Percentiles rank a stretch among this genome's conserved stretches.
Conservation (phyloP, 768 basidiomycete genomes). For the Megacollybia marginata region DNA sequence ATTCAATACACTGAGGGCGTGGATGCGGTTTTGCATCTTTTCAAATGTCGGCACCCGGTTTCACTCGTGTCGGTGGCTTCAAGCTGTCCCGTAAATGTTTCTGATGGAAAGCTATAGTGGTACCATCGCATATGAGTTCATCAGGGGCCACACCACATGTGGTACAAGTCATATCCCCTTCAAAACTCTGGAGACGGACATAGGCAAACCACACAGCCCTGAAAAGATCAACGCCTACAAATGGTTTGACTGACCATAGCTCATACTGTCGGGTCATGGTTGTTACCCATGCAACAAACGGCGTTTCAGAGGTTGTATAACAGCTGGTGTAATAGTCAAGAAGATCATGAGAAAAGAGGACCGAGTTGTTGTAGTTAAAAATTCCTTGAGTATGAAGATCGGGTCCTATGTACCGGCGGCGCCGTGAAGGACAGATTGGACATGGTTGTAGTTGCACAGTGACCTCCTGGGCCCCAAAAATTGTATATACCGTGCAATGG, state of each 20-base stretch:
- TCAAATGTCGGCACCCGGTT: constrained; percentile 4
- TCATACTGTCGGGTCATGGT: constrained; percentile 15
- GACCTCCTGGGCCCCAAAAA: not conserved
- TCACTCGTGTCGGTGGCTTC: constrained; percentile 17
- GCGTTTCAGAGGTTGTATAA: constrained; percentile 26
- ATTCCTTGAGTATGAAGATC: constrained; percentile 19
- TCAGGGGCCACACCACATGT: constrained; percentile 20
- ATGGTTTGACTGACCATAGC: constrained; percentile 5
- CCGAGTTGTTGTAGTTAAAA: constrained; percentile 27
- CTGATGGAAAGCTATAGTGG: constrained; percentile 20
- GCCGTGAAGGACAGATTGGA: constrained; percentile 1
- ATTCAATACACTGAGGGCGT: constrained; percentile 4
- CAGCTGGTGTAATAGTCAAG: constrained; percentile 25
- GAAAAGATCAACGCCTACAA: constrained; percentile 22
- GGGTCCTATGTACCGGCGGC: constrained; percentile 19
- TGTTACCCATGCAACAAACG: constrained; percentile 22
- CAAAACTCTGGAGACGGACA: constrained; percentile 13
- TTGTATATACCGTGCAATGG: not conserved
- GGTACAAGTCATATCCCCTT: constrained; percentile 17
- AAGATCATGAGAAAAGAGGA: constrained; percentile 23
- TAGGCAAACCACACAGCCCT: constrained; percentile 26
- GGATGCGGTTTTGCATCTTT: constrained; percentile 1
- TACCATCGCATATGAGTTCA: constrained; percentile 25
- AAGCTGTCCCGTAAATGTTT: constrained; percentile 18
- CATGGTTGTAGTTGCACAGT: not conserved